Conservation (phyloP, 2,329 filamentous ascomycete species). For the Fonsecaea pugnacius region DNA sequence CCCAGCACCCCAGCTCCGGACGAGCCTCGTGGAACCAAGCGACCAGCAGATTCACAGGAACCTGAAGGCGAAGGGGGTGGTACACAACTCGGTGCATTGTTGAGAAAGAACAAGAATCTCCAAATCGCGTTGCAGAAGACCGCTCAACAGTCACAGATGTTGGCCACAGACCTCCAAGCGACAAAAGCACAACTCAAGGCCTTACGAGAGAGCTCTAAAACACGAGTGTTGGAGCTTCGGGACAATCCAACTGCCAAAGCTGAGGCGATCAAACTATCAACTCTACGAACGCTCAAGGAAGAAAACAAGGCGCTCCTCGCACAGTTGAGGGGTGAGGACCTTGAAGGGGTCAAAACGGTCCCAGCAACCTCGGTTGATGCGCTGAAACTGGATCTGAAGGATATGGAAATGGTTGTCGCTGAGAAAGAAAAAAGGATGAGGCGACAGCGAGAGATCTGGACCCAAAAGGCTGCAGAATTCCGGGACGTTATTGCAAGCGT, state of each 20-base stretch:
- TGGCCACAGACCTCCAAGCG: constrained; percentile 76
- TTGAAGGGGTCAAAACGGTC: constrained; percentile 63
- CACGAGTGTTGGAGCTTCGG: constrained; percentile 80
- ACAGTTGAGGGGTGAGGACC: constrained; percentile 63
- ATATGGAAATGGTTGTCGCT: constrained; percentile 70
- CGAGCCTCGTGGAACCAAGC: constrained; percentile 61
- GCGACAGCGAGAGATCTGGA: constrained; percentile 91
- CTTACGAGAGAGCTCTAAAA: constrained; percentile 70
- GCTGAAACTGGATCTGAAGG: constrained; percentile 73
- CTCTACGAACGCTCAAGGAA: constrained; percentile 73
- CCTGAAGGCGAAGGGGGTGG: constrained; percentile 57
- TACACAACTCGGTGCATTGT: constrained; percentile 78
- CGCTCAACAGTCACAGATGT: constrained; percentile 70
- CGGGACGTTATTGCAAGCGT: constrained; percentile 91
- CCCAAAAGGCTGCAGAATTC: constrained; percentile 88
- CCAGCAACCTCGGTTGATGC: constrained; percentile 77
- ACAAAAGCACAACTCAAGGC: constrained; percentile 72
- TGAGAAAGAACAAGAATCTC: constrained; percentile 83
- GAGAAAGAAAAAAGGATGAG: constrained; percentile 76
- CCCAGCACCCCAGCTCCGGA: constrained; percentile 49
- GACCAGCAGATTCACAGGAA: constrained; percentile 56
- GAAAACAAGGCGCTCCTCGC: constrained; percentile 84
- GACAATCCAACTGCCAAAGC: constrained; percentile 89
- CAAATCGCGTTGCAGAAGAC: constrained; percentile 75
- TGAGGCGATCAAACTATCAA: constrained; percentile 81